Conservation (phyloP, 2,329 filamentous ascomycete species). For the Leptosphaerulina australis region DNA sequence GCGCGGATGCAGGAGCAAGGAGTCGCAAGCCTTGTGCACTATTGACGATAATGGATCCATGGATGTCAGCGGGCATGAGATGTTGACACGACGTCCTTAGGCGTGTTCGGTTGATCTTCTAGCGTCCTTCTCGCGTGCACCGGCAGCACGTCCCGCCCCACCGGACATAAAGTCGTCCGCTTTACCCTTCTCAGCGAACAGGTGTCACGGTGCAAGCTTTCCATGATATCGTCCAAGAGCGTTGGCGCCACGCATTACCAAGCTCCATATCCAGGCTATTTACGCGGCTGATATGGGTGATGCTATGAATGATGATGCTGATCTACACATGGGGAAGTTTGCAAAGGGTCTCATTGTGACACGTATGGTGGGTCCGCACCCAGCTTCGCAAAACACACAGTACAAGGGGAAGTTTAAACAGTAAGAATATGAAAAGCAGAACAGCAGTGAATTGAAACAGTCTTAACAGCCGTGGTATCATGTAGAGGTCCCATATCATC, state of each 20-base stretch:
- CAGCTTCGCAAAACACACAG: neutral
- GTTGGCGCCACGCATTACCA: conserved; percentile 1
- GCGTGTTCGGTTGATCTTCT: too few relatives aligned
- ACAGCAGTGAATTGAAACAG: conserved; percentile 4
- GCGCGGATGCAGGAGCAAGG: too few relatives aligned
- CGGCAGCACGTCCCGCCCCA: neutral
- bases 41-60: too few relatives aligned
- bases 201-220: conserved; percentile 2
- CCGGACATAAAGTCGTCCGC: neutral
- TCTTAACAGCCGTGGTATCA: conserved; percentile 15
- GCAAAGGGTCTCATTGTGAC: conserved; percentile 6
- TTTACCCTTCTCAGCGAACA: neutral
- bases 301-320: neutral
- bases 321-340: conserved; percentile 7
- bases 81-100: too few relatives aligned
- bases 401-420: neutral
- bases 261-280: neutral
- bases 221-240: conserved; percentile 1
- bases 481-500: neutral
- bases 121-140: neutral
- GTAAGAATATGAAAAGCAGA: neutral
- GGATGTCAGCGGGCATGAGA: too few relatives aligned
- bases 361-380: neutral
- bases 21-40: too few relatives aligned
- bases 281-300: neutral